Percentiles rank a stretch among this genome's conserved stretches.
Conservation (phyloP, 2,329 filamentous ascomycete species). For the Pseudogymnoascus sp. region DNA sequence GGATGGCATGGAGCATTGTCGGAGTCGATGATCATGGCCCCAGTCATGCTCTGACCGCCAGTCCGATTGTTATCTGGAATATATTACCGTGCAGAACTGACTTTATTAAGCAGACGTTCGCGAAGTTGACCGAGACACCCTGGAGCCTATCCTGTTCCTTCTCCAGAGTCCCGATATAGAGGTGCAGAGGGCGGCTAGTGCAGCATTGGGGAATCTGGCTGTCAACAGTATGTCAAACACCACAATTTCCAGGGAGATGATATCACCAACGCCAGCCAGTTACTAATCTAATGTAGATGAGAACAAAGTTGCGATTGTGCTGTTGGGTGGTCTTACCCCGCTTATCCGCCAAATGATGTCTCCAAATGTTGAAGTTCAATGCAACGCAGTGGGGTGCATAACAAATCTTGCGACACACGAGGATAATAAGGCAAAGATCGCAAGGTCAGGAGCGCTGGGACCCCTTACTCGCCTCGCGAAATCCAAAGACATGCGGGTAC, state of each 20-base stretch:
- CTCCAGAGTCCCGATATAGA: slow-evolving; percentile 94
- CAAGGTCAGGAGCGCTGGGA: slow-evolving; percentile 82
- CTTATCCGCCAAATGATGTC: slow-evolving; percentile 98
- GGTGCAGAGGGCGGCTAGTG: slow-evolving; percentile 92
- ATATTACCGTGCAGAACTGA: background rate
- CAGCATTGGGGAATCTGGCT: slow-evolving; percentile 88
- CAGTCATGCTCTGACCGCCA: slow-evolving; percentile 16
- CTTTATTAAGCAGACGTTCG: slow-evolving; percentile 64
- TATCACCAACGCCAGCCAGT: slow-evolving; percentile 8
- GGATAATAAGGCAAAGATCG: slow-evolving; percentile 98
- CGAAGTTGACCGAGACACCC: slow-evolving; percentile 87
- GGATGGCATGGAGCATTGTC: background rate
- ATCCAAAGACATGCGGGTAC: slow-evolving; percentile 96
- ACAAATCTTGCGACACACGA: slow-evolving; percentile 97
- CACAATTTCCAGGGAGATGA: background rate
- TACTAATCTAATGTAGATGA: slow-evolving; percentile 60
- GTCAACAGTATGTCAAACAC: slow-evolving; percentile 70
- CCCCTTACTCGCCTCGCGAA: slow-evolving; percentile 88
- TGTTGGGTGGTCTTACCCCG: slow-evolving; percentile 79
- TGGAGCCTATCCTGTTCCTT: slow-evolving; percentile 91
- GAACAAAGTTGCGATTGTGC: slow-evolving; percentile 95
- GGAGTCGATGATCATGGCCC: background rate
- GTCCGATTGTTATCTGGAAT: background rate
- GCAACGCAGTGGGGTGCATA: slow-evolving; percentile 97
- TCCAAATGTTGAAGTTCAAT: slow-evolving; percentile 95